A percentile compares a stretch with the other conserved stretches of the same genome.
Conservation (phyloP, 768 basidiomycete species). For the Auriscalpium microsporum region DNA sequence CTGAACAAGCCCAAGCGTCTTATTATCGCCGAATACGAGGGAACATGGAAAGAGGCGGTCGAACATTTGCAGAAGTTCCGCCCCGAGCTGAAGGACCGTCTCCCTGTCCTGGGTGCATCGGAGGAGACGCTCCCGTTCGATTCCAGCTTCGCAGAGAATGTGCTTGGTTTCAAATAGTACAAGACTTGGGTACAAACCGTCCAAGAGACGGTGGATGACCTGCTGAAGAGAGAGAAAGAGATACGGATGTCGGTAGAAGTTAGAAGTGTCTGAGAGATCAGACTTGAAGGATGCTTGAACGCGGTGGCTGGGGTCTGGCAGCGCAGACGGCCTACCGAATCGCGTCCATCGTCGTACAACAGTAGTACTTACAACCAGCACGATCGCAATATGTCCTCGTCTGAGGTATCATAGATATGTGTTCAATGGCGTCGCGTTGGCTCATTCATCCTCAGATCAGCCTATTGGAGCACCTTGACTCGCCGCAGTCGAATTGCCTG, state of each 20-base stretch:
- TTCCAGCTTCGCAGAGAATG: not conserved
- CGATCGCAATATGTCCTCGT: too few species aligned
- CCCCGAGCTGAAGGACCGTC: constrained; percentile 19
- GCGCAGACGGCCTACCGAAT: too few species aligned
- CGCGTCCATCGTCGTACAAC: too few species aligned
- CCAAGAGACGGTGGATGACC: constrained; percentile 9
- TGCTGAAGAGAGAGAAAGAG: constrained; percentile 9
- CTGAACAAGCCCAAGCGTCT: constrained; percentile 9
- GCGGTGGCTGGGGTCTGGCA: too few species aligned
- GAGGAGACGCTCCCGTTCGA: not conserved
- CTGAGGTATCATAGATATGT: too few species aligned
- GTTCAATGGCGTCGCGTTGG: too few species aligned
- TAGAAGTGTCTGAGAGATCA: too few species aligned
- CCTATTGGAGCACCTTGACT: constrained; percentile 11
- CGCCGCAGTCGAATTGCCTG: constrained; percentile 54
- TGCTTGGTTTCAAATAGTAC: constrained; percentile 7
- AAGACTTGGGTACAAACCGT: constrained; percentile 10
- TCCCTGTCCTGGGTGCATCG: constrained; percentile 9
- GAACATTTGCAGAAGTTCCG: constrained; percentile 15
- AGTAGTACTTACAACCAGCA: too few species aligned
- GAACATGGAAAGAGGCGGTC: constrained; percentile 21
- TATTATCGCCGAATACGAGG: constrained; percentile 17
- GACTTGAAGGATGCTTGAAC: too few species aligned
- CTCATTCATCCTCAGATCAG: not conserved
- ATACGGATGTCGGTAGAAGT: not conserved